Evolutionary conservation across 2,329 filamentous ascomycete genomes (phyloP), one percentile per base, ranked within the genome.

Genomic region (Diplodia intermedia): DNA sequence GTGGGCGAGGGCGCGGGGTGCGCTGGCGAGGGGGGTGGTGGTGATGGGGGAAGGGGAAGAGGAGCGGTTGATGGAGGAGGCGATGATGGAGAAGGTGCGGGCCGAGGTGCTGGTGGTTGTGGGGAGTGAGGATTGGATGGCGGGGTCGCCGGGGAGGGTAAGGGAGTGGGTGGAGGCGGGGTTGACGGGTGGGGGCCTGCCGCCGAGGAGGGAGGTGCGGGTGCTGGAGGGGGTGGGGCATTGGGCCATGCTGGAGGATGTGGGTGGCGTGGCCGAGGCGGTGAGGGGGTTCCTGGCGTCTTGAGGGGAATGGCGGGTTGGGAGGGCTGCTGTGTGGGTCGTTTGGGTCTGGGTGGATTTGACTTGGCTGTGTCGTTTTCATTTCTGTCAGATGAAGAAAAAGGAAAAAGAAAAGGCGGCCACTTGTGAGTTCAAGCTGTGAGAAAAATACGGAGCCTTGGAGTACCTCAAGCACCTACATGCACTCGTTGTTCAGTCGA

Each of bases 241-340:
- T 72, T 87, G 84, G 83, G 81, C 83, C 75, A 71, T 83, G 3
- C 84, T 84, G 71, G 84, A 86, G 73, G 79, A 85, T 71, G 49
- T 79, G 7, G 72, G 77, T 1, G 79, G 74, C 12, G 76, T 82
- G 49, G 70, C 72, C 31, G 67, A 72, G 9, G 78, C 74, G 26
- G 70, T 82, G 6, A 69, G 71, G 43, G 65, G 33, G 2, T 73
- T 72, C 43, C 60, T 63, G 9, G 33, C 33, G 33, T 11, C 33
- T 36, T 36, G 33, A 36, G 31, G 31, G 7, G 31, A 8, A 33
- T 11, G 31, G 31, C 23, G 23, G 23, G 23, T 26, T 26, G 23
- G 23, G 31, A 33, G 31, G 5, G 31, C 31, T 33, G 33, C 33
- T 36, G 33, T 36, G 33, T 9, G 33, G 8, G 33, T 9, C 9